Base-by-base conservation (phyloP, 129 eudicot genomes). In the Arctium lappa region DNA sequence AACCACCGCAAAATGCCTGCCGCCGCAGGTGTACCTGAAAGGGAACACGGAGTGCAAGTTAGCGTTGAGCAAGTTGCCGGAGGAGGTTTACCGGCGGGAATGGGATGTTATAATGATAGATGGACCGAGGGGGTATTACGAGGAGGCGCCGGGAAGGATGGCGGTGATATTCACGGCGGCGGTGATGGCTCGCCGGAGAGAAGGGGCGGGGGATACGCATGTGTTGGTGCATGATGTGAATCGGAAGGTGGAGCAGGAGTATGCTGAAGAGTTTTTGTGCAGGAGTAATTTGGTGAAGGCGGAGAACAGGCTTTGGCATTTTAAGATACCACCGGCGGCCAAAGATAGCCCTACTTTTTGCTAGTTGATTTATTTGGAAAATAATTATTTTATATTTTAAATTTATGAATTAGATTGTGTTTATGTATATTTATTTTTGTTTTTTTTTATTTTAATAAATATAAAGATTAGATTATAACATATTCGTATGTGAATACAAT, bases 61-160 rank as follows among this genome's bases (percentile, higher is more conserved):
- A 53, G 89, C 93, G 0, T 42, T 88, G 36, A 77, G 89, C 15
- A 74, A 70, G 53, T 77, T 90, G 72, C 93, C 93, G 1, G 87
- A 90, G 6, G 91, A 88, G 34, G 88, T 88, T 71, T 90, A 90
- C 29, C 68, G 71, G 16, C 86, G 75, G 82, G 93, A 90, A 13
- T 90, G 93, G 93, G 93, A 90, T 33, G 88, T 75, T 68, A 88
- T 90, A 9, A 85, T 90, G 73, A 84, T 90, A 1, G 93, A 90
- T 39, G 93, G 85, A 31, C 93, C 93, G 16, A 88, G 79, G 44
- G 93, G 93, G 9, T 87, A 88, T 40, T 90, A 77, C n/a, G 77
- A 77, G 0, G 93, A 85, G 56, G 93, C 93, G 27, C 93, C 93
- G 34, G 93, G 93, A 72, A 50, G 93, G 71, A 90, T 90, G 93